phyloP scores from a whole-genome alignment of 148 eudicot genomes.

The Spergularia marina region DNA sequence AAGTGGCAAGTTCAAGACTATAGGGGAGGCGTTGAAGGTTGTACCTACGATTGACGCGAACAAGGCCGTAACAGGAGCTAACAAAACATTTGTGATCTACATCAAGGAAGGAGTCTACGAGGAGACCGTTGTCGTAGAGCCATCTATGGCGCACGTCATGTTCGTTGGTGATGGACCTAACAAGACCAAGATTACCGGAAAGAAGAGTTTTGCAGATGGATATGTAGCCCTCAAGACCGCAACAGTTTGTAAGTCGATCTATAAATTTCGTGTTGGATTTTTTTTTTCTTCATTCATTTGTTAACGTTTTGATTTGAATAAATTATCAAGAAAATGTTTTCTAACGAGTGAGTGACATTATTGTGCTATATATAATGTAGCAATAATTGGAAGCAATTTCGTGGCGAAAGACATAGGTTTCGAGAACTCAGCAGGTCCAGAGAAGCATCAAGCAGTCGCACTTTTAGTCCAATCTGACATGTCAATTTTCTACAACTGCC shows the following conservation, averaged over 20 bases:
- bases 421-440: conserved; percentile 40
- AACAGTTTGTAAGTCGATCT: conserved; percentile 46
- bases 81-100: conserved; percentile 41
- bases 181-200: conserved; percentile 54
- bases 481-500: conserved; percentile 39
- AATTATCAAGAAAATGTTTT: neutral
- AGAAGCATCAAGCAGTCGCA: conserved; percentile 34
- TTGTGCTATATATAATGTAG: conserved; percentile 15
- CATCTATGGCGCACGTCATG: conserved; percentile 36
- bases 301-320: too few species aligned
- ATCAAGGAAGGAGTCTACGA: conserved; percentile 58
- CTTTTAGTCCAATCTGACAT: conserved; percentile 36
- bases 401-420: conserved; percentile 38
- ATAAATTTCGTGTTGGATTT: neutral
- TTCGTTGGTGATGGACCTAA: conserved; percentile 66
- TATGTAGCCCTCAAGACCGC: conserved; percentile 41
- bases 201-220: conserved; percentile 43
- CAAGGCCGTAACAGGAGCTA: conserved; percentile 3
- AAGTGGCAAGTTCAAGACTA: conserved; percentile 50
- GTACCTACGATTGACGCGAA: conserved; percentile 27
- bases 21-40: conserved; percentile 41
- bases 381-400: conserved; percentile 35
- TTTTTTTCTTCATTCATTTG: neutral
- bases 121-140: conserved; percentile 42
- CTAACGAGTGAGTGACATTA: neutral